Base-by-base conservation (phyloP, 1,139 yeast species). In the Hyphopichia wangnamkhiaoensis region DNA sequence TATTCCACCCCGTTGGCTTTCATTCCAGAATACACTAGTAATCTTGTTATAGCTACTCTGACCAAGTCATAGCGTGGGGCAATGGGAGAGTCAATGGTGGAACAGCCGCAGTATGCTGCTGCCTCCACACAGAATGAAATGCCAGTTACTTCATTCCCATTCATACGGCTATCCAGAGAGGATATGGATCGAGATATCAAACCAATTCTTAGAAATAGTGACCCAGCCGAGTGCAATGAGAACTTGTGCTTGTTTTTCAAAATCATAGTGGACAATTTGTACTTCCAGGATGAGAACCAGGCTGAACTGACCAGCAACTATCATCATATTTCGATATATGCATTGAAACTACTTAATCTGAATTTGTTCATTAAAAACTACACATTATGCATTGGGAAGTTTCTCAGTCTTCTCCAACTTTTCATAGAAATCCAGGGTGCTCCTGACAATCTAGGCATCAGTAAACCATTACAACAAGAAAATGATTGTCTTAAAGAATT, bases 321-420 rank as follows among this genome's bases (percentile, higher is more conserved):
- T 46, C 71, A 66, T 40, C 54, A 56, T 26, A 49, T 71, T 7
- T 67, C 74, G 4, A 38, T 56, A 4, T 56, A 59, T 44, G 73
- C 75, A 10, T 52, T 71, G 44, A 63, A 58, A 40, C 49, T 72
- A 15, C 50, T 71, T 10, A 58, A 59, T 4, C 71, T 66, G 67
- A 72, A 71, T 42, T 47, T 72, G 37, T 72, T 71, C 41, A 44
- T 61, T 30, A 66, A 67, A 47, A 72, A 72, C 49, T 62, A 53
- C 44, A 48, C 45, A 18, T 58, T 69, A 29, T 71, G 77, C 44
- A 48, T 71, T 5, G 75, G 74, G 13, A 72, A 72, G 47, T 50
- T 71, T 13, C 46, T 72, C 33, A 68, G 73, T 12, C 53, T 71
- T 31, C 43, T 71, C 27, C 47, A 52, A 13, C 59, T 63, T 1